Base-by-base conservation (phyloP, 2,329 filamentous ascomycete genomes). In the Aspergillus puulaauensis region DNA sequence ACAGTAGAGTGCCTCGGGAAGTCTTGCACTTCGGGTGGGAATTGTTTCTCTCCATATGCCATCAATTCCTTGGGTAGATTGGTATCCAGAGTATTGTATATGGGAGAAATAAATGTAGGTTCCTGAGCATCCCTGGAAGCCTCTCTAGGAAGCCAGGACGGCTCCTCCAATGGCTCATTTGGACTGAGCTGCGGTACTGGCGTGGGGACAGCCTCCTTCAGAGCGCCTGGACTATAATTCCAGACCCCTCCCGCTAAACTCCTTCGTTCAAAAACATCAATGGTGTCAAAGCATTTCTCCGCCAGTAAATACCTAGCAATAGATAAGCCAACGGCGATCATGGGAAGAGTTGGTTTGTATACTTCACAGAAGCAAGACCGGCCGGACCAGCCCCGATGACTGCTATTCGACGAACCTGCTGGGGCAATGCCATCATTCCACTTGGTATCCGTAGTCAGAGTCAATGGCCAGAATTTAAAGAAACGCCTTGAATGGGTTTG, bases 31-130 rank as follows among this genome's bases (percentile, higher is more conserved):
- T 86, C 81, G 1, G 80, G 67, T 0, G 84, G 81, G 67, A 95
- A 95, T 0, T 82, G 71, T 6, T 84, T 77, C 64, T 93, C 89
- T 4, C 87, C 88, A 72, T 87, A 97, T 4, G 82, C 79, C 93
- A 98, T 98, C 52, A 97, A 72, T 0, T 81, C 80, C 58, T 89
- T 85, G 0, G 92, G 90, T 48, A 97, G 92, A 72, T 98, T 98
- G 21, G 93, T 92, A 68, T 96, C 88, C 15, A 97, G 79, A 23
- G 82, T 77, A 48, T 91, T 86, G 73, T 97, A 97, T 75, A 96
- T 85, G 3, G 93, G 90, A 17, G 90, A 91, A n/a, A 90, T 80
- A 68, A 93, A 96, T 2, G 86, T 73, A 6, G 88, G 83, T 1
- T 82, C 69, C 8, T 61, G 60, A 24, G 24, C 24, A 19, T 63